Evolutionary conservation across 2,329 filamentous ascomycete species (phyloP).

Genomic region (Pestalotiopsis sp.): DNA sequence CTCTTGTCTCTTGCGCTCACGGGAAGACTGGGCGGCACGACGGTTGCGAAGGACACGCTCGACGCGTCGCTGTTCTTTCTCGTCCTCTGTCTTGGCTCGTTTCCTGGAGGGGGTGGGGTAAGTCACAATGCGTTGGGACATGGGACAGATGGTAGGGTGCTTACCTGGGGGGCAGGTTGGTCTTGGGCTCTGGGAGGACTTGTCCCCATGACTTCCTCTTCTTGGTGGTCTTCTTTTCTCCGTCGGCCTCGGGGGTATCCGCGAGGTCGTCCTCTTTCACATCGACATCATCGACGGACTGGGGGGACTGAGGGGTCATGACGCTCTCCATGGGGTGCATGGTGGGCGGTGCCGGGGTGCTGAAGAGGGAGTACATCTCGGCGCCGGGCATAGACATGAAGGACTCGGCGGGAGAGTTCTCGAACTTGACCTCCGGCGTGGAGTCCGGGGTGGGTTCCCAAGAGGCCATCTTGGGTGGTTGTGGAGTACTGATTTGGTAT

Average conservation of each 20-base stretch:
- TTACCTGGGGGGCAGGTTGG: conserved; percentile 88
- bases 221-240: conserved; percentile 76
- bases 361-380: conserved; percentile 52
- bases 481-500: conserved; percentile 4
- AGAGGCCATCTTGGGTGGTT: conserved; percentile 38
- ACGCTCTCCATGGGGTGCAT: conserved; percentile 49
- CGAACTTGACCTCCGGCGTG: conserved; percentile 50
- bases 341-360: conserved; percentile 35
- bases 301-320: conserved; percentile 49
- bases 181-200: conserved; percentile 94
- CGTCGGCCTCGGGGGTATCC: conserved; percentile 21
- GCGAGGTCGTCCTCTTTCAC: conserved; percentile 19
- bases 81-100: conserved; percentile 97
- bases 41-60: conserved; percentile 97
- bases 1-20: conserved; percentile 87
- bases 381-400: conserved; percentile 53
- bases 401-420: conserved; percentile 57
- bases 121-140: background rate
- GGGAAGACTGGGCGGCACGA: conserved; percentile 92
- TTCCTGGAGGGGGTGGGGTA: conserved; percentile 58
- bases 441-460: conserved; percentile 39
- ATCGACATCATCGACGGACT: conserved; percentile 32
- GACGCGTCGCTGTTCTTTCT: conserved; percentile 97
- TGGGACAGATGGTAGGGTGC: conserved; percentile 21
- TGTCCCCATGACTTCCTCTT: conserved; percentile 99